Evolutionary conservation across 2,329 filamentous ascomycete genomes (phyloP).

Genomic region (Pseudogymnoascus verrucosus): DNA sequence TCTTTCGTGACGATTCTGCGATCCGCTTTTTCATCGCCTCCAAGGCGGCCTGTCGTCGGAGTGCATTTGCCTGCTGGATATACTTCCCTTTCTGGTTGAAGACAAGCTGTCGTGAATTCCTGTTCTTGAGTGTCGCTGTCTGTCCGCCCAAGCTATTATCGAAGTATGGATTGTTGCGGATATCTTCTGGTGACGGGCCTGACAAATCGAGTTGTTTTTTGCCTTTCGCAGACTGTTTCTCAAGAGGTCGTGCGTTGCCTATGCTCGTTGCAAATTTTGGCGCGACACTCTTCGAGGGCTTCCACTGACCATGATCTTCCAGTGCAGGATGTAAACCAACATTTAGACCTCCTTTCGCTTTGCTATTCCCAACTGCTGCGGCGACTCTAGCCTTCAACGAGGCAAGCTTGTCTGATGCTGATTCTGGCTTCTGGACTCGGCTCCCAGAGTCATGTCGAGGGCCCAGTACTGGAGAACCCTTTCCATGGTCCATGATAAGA

Average conservation of each 20-base stretch:
- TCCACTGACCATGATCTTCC: constrained; percentile 45
- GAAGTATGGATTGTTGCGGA: constrained; percentile 72
- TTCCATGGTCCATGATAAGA: constrained; percentile 43
- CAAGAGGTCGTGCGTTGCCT: constrained; percentile 29
- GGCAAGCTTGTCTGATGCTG: constrained; percentile 59
- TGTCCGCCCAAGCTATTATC: constrained; percentile 60
- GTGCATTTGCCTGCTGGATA: constrained; percentile 83
- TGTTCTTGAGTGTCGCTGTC: constrained; percentile 47
- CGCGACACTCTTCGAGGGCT: constrained; percentile 31
- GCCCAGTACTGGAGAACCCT: constrained; percentile 43
- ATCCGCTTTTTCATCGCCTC: constrained; percentile 95
- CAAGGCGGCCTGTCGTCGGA: constrained; percentile 77
- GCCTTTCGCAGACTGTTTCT: constrained; percentile 30
- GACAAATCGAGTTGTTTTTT: constrained; percentile 49
- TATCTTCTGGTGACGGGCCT: constrained; percentile 49
- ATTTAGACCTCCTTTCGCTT: constrained; percentile 35
- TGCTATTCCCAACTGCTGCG: constrained; percentile 55
- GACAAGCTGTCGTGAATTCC: constrained; percentile 66
- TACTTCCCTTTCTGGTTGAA: constrained; percentile 98
- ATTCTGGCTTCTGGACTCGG: constrained; percentile 46
- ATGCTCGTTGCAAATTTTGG: constrained; percentile 33
- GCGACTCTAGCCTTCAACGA: constrained; percentile 74
- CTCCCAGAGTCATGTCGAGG: constrained; percentile 48
- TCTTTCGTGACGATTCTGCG: constrained; percentile 76
- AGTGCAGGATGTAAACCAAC: constrained; percentile 56